Conservation (phyloP, 768 basidiomycete species). For the Hydnum rufescens region DNA sequence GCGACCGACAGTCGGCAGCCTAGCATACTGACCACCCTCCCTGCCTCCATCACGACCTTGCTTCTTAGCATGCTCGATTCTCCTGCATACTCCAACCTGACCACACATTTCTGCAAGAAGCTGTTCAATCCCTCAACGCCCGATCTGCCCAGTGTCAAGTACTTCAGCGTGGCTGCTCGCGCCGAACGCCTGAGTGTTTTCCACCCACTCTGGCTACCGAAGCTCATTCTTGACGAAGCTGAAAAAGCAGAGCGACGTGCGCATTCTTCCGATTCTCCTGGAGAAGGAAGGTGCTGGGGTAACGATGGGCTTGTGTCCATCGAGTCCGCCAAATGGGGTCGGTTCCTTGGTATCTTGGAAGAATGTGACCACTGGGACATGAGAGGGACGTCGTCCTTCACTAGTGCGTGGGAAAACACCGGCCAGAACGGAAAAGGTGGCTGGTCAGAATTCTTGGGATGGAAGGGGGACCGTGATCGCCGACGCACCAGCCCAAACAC, state of each 20-base stretch:
- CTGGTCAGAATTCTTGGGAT: conserved; percentile 3
- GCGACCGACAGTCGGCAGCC: neutral
- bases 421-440: neutral
- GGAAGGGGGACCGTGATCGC: conserved; percentile 12
- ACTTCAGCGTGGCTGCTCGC: conserved; percentile 82
- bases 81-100: conserved; percentile 89
- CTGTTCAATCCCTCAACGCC: conserved; percentile 73
- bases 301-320: conserved; percentile 87
- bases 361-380: conserved; percentile 95
- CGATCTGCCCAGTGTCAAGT: conserved; percentile 48
- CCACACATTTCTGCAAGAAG: conserved; percentile 57
- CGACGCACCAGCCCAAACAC: neutral
- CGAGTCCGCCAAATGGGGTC: conserved; percentile 89
- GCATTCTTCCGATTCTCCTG: neutral
- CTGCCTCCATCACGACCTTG: conserved; percentile 35
- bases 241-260: conserved; percentile 38
- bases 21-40: conserved; percentile 6
- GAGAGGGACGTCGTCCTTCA: conserved; percentile 57
- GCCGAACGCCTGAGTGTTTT: conserved; percentile 34
- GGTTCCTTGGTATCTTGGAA: conserved; percentile 78
- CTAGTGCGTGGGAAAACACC: conserved; percentile 9
- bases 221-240: conserved; percentile 76
- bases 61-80: conserved; percentile 82
- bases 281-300: conserved; percentile 30
- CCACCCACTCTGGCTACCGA: conserved; percentile 96